Evolutionary conservation across 2,329 filamentous ascomycete genomes (phyloP).

Genomic region (Colletotrichum cereale): DNA sequence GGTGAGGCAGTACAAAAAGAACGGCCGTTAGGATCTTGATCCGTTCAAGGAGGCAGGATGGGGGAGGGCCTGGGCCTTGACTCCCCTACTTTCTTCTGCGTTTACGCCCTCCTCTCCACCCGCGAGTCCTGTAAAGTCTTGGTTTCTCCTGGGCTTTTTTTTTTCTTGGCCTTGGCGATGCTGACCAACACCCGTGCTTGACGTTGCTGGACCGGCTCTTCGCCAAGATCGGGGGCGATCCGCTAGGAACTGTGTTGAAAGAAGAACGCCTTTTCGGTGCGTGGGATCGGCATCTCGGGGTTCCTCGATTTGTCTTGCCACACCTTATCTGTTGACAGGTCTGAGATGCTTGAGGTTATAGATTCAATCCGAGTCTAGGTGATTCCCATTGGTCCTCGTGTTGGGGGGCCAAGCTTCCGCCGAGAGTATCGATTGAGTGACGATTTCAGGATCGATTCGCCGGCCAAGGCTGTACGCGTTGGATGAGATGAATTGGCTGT

Average conservation of each 20-base stretch:
- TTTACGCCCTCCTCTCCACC: slow-evolving; percentile 29
- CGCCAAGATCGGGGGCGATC: slow-evolving; percentile 14
- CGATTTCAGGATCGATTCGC: neutral
- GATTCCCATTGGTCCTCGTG: neutral
- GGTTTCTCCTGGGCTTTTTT: neutral
- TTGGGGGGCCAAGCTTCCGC: neutral
- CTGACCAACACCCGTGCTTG: slow-evolving; percentile 8
- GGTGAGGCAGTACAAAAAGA: neutral
- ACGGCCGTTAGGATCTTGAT: slow-evolving; percentile 6
- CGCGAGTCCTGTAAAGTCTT: slow-evolving; percentile 19
- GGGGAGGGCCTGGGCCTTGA: neutral
- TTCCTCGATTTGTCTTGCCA: neutral
- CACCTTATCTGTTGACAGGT: slow-evolving; percentile 16
- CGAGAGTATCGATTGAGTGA: slow-evolving; percentile 9
- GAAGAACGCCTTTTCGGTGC: neutral
- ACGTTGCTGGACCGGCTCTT: neutral
- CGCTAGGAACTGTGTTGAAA: neutral
- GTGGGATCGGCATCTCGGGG: neutral
- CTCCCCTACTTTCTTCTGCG: slow-evolving; percentile 15
- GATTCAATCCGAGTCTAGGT: neutral
- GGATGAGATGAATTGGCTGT: neutral
- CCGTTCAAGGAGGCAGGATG: neutral
- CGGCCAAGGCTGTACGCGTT: neutral
- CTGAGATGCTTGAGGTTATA: neutral
- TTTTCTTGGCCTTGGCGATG: slow-evolving; percentile 37